Base-by-base conservation (phyloP, 2,329 filamentous ascomycete species). In the Emmonsiellopsis sp. region DNA sequence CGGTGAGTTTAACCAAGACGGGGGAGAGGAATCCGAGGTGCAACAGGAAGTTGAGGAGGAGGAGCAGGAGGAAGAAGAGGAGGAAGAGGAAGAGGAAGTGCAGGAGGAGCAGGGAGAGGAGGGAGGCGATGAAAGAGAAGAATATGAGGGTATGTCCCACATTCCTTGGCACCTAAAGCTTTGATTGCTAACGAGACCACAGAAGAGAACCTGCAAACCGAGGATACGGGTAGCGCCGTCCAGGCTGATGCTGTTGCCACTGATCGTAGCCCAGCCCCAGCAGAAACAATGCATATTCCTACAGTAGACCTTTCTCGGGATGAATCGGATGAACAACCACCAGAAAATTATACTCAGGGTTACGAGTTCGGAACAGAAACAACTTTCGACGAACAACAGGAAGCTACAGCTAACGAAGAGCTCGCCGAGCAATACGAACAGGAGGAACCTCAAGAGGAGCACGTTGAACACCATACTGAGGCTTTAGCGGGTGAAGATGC, bases 21-120 rank as follows among this genome's bases (percentile, higher is more conserved):
- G 42, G 58, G 49, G 45, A 33, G 46, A 49, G 27, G 14, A 51
- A 32, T 34, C 14, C 5, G 39, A 42, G 14, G 39, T 13, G 39
- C 21, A n/a, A 49, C 42, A 54, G 17, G 52, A 43, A 13, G 42
- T 51, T 36, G 60, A 60, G 45, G 63, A 43, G 27, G 61, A 56
- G 17, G 40, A 39, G 7, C 57, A 53, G 36, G 55, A 55, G 36
- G 51, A 53, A 31, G 53, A 57, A 31, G 56, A 64, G 36, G 52
- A 53, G 10, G 58, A 62, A 52, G 43, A 37, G 52, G 52, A 49
- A 17, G 56, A 56, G 13, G 52, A 49, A 17, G 56, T 55, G 13
- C 6, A 60, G 62, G 48, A 45, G 58, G 60, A 60, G 45, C 62
- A 43, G 27, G 61, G 56, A 21, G 40, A 39, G 8, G 58, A 53